phyloP scores from a whole-genome alignment of 2,329 filamentous ascomycete genomes.

The Aquanectria penicillioides region DNA sequence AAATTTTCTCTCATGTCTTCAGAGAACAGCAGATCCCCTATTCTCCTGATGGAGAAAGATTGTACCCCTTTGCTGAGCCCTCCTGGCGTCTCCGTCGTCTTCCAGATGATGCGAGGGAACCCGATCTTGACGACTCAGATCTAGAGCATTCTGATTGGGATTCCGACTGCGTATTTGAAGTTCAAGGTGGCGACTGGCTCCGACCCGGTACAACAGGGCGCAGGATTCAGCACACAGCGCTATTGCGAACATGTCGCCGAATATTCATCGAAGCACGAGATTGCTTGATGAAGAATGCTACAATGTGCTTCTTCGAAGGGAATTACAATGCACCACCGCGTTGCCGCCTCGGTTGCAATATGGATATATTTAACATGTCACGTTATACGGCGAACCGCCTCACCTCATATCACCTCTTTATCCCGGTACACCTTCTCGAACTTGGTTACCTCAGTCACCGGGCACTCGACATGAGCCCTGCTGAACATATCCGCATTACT shows the following conservation, averaged over 20 bases:
- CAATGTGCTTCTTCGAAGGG: constrained; percentile 5
- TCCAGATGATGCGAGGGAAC: neutral
- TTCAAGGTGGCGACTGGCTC: neutral
- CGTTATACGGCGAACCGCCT: constrained; percentile 26
- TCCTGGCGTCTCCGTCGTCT: constrained; percentile 14
- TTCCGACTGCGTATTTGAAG: neutral
- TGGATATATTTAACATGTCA: constrained; percentile 7
- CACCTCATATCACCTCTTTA: constrained; percentile 14
- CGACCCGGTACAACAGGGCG: neutral
- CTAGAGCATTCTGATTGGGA: neutral
- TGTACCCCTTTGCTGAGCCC: neutral
- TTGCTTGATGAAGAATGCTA: constrained; percentile 18
- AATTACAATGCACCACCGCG: neutral
- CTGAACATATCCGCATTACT: constrained; percentile 16
- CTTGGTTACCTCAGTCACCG: constrained; percentile 5
- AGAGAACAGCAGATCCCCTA: constrained; percentile 11
- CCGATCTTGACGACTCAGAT: neutral
- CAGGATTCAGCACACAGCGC: constrained; percentile 13
- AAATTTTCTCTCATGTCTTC: constrained; percentile 16
- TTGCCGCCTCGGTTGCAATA: neutral
- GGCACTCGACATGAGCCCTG: constrained; percentile 16
- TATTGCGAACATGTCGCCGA: constrained; percentile 22
- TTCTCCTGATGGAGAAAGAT: neutral
- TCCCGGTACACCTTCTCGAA: neutral
- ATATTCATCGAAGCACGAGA: constrained; percentile 20